phyloP scores from a whole-genome alignment of 1,139 yeast genomes.

The Suhomyces ambrosiae region DNA sequence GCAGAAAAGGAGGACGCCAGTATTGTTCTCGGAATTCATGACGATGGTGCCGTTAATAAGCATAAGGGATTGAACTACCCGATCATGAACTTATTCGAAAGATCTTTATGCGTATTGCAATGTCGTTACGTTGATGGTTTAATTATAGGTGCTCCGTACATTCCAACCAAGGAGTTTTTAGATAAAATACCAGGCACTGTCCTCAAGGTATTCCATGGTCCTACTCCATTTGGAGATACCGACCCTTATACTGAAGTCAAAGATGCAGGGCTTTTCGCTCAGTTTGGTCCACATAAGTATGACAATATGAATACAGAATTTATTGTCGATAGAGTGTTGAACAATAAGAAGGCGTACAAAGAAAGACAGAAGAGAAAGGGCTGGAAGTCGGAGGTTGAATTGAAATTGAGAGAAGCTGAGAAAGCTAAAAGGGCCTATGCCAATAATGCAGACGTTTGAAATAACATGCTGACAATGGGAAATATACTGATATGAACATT shows the following conservation, averaged over 20 bases:
- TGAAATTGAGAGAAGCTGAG: conserved; percentile 29
- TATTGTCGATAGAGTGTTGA: conserved; percentile 69
- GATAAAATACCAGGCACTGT: conserved; percentile 41
- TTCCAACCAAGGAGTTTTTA: conserved; percentile 46
- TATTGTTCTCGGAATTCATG: conserved; percentile 71
- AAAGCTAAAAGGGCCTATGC: conserved; percentile 8
- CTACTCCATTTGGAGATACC: conserved; percentile 41
- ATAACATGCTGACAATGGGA: too few relatives aligned
- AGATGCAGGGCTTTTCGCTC: conserved; percentile 39
- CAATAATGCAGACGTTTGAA: neutral
- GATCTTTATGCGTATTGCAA: conserved; percentile 85
- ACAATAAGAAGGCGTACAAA: conserved; percentile 66
- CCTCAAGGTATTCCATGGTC: conserved; percentile 62
- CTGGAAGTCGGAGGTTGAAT: conserved; percentile 58
- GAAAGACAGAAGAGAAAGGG: conserved; percentile 81
- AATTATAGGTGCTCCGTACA: conserved; percentile 67
- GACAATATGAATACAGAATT: conserved; percentile 62
- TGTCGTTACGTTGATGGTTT: conserved; percentile 83
- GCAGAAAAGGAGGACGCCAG: conserved; percentile 41
- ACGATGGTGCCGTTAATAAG: conserved; percentile 58
- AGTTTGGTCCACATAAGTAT: conserved; percentile 57
- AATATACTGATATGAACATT: too few relatives aligned
- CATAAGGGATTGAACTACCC: conserved; percentile 73
- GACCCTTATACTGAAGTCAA: conserved; percentile 48
- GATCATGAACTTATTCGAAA: conserved; percentile 83